A percentile compares a stretch with the other conserved stretches of the same genome.
These are phyloP conservation scores for Xylaria sp. DNA, from an alignment of 2,329 filamentous ascomycete species.

Conservation along the genomic window DNA sequence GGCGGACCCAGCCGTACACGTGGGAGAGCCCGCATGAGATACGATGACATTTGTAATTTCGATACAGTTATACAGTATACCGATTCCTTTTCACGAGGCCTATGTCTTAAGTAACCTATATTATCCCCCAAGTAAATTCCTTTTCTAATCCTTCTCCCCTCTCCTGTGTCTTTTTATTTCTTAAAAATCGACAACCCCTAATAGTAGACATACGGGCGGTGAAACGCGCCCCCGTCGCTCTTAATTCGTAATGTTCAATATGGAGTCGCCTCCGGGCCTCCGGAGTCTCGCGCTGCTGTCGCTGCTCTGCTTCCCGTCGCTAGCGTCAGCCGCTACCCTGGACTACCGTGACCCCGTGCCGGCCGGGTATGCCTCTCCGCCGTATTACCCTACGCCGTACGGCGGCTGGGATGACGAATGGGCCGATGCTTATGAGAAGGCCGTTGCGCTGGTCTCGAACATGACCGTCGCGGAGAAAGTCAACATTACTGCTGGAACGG, in stretches of 20 bases:
- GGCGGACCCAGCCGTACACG: slow-evolving; percentile 15
- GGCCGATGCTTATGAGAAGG: slow-evolving; percentile 76
- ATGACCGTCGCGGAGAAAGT: slow-evolving; percentile 87
- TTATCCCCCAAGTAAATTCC: slow-evolving; percentile 1
- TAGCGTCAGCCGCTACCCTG: slow-evolving; percentile 32
- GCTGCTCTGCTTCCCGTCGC: slow-evolving; percentile 37
- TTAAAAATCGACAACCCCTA: neutral
- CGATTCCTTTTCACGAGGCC: slow-evolving; percentile 1
- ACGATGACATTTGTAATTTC: slow-evolving; percentile 24
- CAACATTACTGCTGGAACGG: slow-evolving; percentile 78
- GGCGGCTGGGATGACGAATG: slow-evolving; percentile 78
- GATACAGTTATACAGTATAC: neutral
- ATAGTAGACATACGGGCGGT: slow-evolving; percentile 20
- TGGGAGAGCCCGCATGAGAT: slow-evolving; percentile 26
- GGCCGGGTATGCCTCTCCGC: slow-evolving; percentile 58
- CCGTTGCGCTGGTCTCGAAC: slow-evolving; percentile 72
- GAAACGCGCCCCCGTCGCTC: slow-evolving; percentile 7
- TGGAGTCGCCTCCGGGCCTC: slow-evolving; percentile 43
- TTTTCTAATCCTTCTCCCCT: neutral
- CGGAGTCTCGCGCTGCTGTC: slow-evolving; percentile 43
- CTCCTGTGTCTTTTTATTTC: neutral
- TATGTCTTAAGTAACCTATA: slow-evolving; percentile 17
- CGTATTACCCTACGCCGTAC: slow-evolving; percentile 79
- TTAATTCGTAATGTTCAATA: slow-evolving; percentile 45
- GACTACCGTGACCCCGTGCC: slow-evolving; percentile 47